Evolutionary conservation across 2,329 filamentous ascomycete genomes (phyloP), one percentile per base, ranked within the genome.

Genomic region (Phialocephala subalpina): DNA sequence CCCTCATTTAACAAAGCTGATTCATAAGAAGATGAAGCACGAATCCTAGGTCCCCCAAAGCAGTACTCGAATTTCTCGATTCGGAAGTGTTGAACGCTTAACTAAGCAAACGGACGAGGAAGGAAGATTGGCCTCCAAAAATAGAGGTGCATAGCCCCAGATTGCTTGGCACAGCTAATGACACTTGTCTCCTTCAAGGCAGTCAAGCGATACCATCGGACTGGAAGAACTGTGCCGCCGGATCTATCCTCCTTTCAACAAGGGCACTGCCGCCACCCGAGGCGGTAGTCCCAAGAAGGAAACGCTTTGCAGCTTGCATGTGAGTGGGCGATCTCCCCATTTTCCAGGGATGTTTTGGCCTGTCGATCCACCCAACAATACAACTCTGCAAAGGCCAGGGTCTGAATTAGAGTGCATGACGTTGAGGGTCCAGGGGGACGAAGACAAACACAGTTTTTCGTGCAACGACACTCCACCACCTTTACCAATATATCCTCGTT

Each of bases 361-460:
- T 7, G 52, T 22, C 20, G 35, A 56, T 56, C 29, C 53, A 56
- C 53, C 1, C n/a, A 2, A 2, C 27, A 35, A 35, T 56, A 55
- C 49, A 22, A 56, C 55, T 22, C 55, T 38, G 33, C 29, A 57
- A 38, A 14, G 33, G 29, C 12, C 22, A 22, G 27, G 52, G 33
- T 56, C 55, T 18, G 20, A 57, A 40, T 20, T 38, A 36, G 53
- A 36, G n/a, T 1, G 33, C 8, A 57, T 57, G 55, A 57, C 55
- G 55, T 40, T 49, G 45, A 22, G 3, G 4, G 12, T 47, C 12
- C 42, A 8, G 18, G 42, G 11, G n/a, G n/a, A 25, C 7, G 18
- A 9, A 22, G n/a, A 12, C 12, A 6, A 35, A 55, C 1, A 18
- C 14, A 55, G n/a, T 55, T 35, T 33, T 52, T 25, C 47, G n/a